Conservation (phyloP, 2,329 filamentous ascomycete genomes). For the Verticillium albo-atrum region DNA sequence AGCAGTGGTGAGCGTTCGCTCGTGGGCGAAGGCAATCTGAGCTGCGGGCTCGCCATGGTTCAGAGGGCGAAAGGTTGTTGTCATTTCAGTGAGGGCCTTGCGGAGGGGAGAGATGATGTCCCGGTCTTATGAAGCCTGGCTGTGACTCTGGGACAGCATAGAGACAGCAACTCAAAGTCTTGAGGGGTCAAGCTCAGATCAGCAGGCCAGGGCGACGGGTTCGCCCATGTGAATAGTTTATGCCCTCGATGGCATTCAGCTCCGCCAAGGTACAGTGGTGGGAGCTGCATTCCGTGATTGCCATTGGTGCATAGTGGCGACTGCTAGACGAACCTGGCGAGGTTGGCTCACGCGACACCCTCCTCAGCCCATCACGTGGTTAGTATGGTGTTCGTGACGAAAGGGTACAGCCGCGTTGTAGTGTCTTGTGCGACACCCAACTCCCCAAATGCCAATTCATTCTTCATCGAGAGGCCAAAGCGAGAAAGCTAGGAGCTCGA, state of each 20-base stretch:
- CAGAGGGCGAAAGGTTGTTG: not conserved
- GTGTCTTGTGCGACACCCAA: not conserved
- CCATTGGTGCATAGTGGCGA: not conserved
- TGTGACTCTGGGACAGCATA: not conserved
- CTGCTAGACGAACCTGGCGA: not conserved
- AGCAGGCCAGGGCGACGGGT: not conserved
- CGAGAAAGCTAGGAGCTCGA: not conserved
- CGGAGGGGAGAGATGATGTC: not conserved
- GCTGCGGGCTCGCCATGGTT: not conserved
- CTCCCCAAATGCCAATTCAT: not conserved
- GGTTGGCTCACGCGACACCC: not conserved
- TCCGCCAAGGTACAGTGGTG: not conserved
- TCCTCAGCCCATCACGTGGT: not conserved
- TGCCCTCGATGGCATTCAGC: not conserved
- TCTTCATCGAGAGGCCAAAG: not conserved
- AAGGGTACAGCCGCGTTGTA: not conserved
- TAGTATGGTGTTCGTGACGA: not conserved
- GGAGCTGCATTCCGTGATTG: not conserved
- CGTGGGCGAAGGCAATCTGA: not conserved
- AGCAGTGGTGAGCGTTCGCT: not conserved
- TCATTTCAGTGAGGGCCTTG: not conserved
- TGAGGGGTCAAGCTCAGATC: not conserved
- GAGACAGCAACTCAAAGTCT: not conserved
- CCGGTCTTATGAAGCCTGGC: not conserved
- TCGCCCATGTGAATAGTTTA: not conserved